These are phyloP conservation scores for Fraxinus nigra DNA, from an alignment of 305 asterid species.

Conservation along the genomic window DNA sequence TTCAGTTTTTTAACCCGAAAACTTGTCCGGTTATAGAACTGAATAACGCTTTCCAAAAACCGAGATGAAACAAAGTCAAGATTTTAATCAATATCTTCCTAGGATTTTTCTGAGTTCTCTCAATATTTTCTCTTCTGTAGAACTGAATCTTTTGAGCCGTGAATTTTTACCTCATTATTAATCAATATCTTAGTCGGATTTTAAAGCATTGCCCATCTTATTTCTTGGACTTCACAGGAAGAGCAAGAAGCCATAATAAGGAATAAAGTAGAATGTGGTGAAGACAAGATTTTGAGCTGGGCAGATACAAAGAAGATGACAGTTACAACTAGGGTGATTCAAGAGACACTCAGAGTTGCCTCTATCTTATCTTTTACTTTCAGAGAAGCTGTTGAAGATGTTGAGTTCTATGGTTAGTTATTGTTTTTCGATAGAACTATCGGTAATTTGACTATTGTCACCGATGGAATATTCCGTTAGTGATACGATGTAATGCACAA, in stretches of 20 bases:
- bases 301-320: slow-evolving; percentile 83
- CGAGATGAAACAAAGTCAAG: not conserved
- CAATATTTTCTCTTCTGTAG: not conserved
- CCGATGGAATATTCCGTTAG: no score
- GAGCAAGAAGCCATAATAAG: slow-evolving; percentile 74
- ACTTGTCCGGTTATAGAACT: not conserved
- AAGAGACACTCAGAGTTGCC: slow-evolving; percentile 90
- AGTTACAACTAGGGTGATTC: slow-evolving; percentile 69
- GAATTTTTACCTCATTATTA: not conserved
- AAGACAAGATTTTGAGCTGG: slow-evolving; percentile 56
- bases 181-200: no score
- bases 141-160: not conserved
- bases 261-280: slow-evolving; percentile 46
- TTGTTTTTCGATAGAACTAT: not conserved
- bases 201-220: not conserved
- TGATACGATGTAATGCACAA: not conserved
- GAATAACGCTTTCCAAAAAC: not conserved
- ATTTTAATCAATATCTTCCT: not conserved
- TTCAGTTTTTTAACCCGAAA: not conserved
- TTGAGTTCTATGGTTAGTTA: slow-evolving; percentile 72
- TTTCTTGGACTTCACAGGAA: slow-evolving; percentile 43
- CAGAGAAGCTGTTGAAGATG: slow-evolving; percentile 97
- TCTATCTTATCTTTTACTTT: slow-evolving; percentile 85
- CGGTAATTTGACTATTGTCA: not conserved
- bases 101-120: not conserved